These are phyloP conservation scores for Sphagnum magellanicum DNA, from an alignment of 228 moss, liverwort and hornwort genomes.

Conservation along the genomic window DNA sequence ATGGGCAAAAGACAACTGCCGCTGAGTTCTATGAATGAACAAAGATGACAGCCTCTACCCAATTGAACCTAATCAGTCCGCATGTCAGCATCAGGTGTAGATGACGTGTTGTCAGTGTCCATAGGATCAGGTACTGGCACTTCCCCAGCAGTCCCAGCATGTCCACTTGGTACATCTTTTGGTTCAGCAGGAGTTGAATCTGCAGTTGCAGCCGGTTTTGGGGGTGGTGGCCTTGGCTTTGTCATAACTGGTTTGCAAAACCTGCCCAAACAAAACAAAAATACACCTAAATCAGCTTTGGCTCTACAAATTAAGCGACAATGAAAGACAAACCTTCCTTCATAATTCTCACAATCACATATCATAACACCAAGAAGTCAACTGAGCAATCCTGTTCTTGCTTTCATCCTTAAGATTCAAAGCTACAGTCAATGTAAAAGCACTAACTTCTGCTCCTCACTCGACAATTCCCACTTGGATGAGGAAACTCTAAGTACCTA, in stretches of 20 bases:
- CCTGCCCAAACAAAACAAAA: slow-evolving; percentile 17
- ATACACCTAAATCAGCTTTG: not conserved
- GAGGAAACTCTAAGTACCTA: slow-evolving; percentile 21
- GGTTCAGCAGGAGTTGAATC: slow-evolving; percentile 39
- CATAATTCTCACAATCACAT: too few species aligned
- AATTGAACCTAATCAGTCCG: slow-evolving; percentile 46
- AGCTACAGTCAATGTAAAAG: not conserved
- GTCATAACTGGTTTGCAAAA: slow-evolving; percentile 99
- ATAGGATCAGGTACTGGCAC: slow-evolving; percentile 54
- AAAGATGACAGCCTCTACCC: slow-evolving; percentile 4
- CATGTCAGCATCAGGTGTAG: slow-evolving; percentile 58
- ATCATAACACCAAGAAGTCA: too few species aligned
- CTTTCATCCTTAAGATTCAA: not conserved
- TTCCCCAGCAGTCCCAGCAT: slow-evolving; percentile 21
- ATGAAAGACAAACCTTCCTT: too few species aligned
- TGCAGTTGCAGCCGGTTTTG: slow-evolving; percentile 57
- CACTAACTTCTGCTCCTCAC: not conserved
- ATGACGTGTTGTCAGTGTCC: slow-evolving; percentile 56
- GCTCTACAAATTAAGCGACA: too few species aligned
- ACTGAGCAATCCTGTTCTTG: not conserved
- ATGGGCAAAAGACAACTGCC: slow-evolving; percentile 6
- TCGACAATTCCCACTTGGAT: not conserved
- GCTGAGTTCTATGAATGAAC: slow-evolving; percentile 4
- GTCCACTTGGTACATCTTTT: slow-evolving; percentile 29
- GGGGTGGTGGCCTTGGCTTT: slow-evolving; percentile 76